Evolutionary conservation across 441 rosid genomes (phyloP), one percentile per base, ranked within the genome.

Genomic region (Bocquillonia castaneifolia): DNA sequence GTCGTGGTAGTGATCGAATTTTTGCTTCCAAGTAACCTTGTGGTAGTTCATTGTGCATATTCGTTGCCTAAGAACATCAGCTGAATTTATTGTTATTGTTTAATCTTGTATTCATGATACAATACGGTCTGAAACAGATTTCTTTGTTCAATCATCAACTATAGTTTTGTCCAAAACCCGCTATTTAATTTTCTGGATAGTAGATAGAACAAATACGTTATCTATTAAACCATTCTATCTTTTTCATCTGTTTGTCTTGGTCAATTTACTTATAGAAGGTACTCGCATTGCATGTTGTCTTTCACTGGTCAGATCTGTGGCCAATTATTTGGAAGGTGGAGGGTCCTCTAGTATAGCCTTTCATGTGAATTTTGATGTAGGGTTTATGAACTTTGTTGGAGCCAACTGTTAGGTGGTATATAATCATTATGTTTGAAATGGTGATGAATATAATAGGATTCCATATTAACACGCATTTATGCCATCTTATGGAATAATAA

Each of bases 61-160:
- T 25, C 15, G 10, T 58, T 48, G 37, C 31, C 50, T 37, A 40
- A 39, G 50, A 44, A 10, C 3, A 15, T 3, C n/a, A 28, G 59
- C 37, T 37, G 10, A 32, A 57, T 3, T 32, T 34, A 34, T 34
- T 34, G 0, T 32, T 15, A 10, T 32, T 6, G 22, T 57, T 32
- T 22, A 28, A 31, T 28, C 37, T 56, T 56, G 17, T 10, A 13
- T 34, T 34, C 37, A 17, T 8, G 23, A 56, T 31, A 13, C 39
- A 55, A 29, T 56, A 9, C 37, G 18, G 39, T 36, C 17, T 31
- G 60, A 31, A 56, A 17, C 9, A 18, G 31, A 7, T n/a, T 15
- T 57, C 34, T n/a, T 32, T 18, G 61, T 57, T 57, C 61, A 57
- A 18, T 18, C 13, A 39, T 31, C 23, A 57, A 57, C 40, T 57